Base-by-base conservation (phyloP, 441 rosid genomes). In the Aleurites moluccanus region DNA sequence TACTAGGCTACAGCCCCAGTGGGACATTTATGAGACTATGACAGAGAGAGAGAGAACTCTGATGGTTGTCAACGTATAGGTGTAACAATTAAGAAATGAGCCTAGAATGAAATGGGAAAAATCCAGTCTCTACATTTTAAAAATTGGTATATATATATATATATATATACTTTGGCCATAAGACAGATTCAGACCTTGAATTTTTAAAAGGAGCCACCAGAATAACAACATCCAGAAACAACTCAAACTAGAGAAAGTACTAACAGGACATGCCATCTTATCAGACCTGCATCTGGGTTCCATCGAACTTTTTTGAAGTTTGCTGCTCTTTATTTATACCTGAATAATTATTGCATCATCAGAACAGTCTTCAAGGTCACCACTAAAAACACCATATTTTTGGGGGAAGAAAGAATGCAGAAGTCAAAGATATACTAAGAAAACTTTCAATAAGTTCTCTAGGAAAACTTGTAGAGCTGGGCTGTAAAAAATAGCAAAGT, bases 391-490 rank as follows among this genome's bases (percentile, higher is more conserved):
- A 74, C 49, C 35, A 70, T 28, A 4, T 14, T 14, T 13, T 3
- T 1, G 7, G 1, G 25, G 3, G 25, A 27, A 33, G n/a, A 61
- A 15, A 63, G 47, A 52, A 28, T 11, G 27, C 44, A 52, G 10
- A 50, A 28, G 40, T 61, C 30, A 30, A 42, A 61, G 5, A 44
- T 47, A 47, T 73, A 49, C 14, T 33, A 30, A 57, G 13, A 75
- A 47, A 77, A 89, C 96, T 92, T 88, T 83, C 82, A 83, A 91
- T 57, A 71, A 90, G 83, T 78, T 90, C 91, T 78, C 67, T 80
- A 63, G 95, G 93, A 84, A 91, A 91, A 79, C 90, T 88, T 71
- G 82, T 77, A 70, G 86, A 67, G 52, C 72, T 67, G 45, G 86
- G 82, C 69, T 77, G 78, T 63, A 92, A 80, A 81, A 78, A 80